Conservation (phyloP, 331 rosid species). For the Ulmus americana region DNA sequence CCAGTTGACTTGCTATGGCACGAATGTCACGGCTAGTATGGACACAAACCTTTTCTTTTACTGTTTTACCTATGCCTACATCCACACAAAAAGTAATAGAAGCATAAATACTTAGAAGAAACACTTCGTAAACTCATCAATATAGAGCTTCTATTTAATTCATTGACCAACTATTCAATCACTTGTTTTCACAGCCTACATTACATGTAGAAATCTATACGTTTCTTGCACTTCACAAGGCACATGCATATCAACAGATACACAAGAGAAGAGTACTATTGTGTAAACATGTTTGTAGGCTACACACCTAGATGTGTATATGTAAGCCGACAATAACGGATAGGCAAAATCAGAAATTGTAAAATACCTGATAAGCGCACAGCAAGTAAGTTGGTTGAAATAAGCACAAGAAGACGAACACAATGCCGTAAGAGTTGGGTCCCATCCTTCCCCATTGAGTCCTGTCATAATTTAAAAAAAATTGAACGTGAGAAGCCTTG, state of each 20-base stretch:
- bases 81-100: conserved; percentile 28
- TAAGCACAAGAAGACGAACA: conserved; percentile 94
- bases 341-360: neutral
- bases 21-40: conserved; percentile 99
- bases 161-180: neutral
- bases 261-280: neutral
- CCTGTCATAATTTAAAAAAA: conserved; percentile 41
- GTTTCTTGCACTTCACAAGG: neutral
- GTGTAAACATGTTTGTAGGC: neutral
- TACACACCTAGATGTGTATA: neutral
- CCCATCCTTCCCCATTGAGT: conserved; percentile 98
- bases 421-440: conserved; percentile 98
- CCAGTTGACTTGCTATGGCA: conserved; percentile 94
- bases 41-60: conserved; percentile 97
- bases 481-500: conserved; percentile 10
- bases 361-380: conserved; percentile 82
- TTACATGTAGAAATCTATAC: neutral
- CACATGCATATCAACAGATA: neutral
- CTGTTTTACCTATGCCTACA: conserved; percentile 93
- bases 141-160: neutral
- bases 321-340: neutral
- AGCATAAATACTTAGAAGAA: conserved; percentile 7
- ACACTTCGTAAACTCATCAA: neutral
- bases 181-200: neutral
- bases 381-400: conserved; percentile 82